A percentile compares a stretch with the other conserved stretches of the same genome.
Evolutionary conservation across 2,329 filamentous ascomycete species (phyloP).

Genomic region (Didymella lethalis): DNA sequence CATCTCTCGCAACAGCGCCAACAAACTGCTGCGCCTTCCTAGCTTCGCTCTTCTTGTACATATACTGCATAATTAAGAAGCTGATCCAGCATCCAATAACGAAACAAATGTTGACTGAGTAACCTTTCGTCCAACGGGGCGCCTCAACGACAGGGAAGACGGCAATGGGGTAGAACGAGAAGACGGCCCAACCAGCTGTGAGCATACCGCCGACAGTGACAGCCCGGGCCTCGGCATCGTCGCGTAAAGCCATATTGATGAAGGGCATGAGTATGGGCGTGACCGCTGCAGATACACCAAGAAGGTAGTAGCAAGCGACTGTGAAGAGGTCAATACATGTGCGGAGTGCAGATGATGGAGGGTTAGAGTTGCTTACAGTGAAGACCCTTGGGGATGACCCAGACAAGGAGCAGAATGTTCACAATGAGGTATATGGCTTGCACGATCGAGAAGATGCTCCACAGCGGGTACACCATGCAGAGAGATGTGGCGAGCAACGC

Average conservation of each 20-base stretch:
- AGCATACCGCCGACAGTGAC: conserved; percentile 60
- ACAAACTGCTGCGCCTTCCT: conserved; percentile 26
- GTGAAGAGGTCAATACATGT: conserved; percentile 9
- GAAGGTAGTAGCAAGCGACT: conserved; percentile 48
- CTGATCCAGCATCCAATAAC: conserved; percentile 56
- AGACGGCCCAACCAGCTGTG: conserved; percentile 48
- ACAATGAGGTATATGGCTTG: conserved; percentile 55
- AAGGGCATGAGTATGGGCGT: conserved; percentile 50
- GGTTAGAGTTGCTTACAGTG: conserved; percentile 35
- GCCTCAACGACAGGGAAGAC: conserved; percentile 48
- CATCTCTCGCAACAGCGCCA: conserved; percentile 31
- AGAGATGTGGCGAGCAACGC: conserved; percentile 61
- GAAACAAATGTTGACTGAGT: conserved; percentile 58
- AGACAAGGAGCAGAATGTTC: conserved; percentile 58
- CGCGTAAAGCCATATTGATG: conserved; percentile 48
- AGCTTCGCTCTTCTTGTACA: conserved; percentile 48
- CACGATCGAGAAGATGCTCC: conserved; percentile 58
- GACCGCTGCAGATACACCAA: conserved; percentile 46
- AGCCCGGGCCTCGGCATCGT: conserved; percentile 59
- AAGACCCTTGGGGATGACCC: conserved; percentile 59
- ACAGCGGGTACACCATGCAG: conserved; percentile 60
- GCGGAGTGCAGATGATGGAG: not conserved
- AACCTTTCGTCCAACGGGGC: conserved; percentile 59
- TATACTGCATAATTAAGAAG: conserved; percentile 51
- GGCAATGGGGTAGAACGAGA: conserved; percentile 47